A percentile compares a stretch with the other conserved stretches of the same genome.
These are phyloP conservation scores for Lolium perenne DNA, from an alignment of 176 grass and related monocot genomes.

Conservation along the genomic window DNA sequence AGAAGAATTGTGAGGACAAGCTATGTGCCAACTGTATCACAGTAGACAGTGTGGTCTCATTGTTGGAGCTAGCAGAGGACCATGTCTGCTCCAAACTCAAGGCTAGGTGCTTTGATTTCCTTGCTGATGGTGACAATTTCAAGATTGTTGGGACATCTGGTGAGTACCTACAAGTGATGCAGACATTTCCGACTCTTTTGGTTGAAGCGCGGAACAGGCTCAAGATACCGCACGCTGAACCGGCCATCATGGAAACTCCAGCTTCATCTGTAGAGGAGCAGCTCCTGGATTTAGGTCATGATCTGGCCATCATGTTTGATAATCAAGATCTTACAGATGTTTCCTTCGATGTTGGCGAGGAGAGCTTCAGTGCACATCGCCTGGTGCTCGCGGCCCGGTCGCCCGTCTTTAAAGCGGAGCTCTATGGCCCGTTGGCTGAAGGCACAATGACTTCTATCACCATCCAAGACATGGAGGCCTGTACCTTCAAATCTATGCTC, in stretches of 20 bases:
- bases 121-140: not conserved
- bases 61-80: not conserved
- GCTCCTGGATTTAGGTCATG: not conserved
- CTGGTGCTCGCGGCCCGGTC: not conserved
- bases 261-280: not conserved
- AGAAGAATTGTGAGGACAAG: constrained; percentile 13
- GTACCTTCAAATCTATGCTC: constrained; percentile 1
- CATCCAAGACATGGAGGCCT: not conserved
- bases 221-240: not conserved
- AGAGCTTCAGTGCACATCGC: not conserved
- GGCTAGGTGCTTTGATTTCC: constrained; percentile 40
- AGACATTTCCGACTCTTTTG: not conserved
- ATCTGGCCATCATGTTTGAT: not conserved
- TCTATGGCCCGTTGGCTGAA: not conserved
- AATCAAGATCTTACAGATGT: not conserved
- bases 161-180: constrained; percentile 27
- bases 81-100: constrained; percentile 17
- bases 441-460: not conserved
- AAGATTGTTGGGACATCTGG: not conserved
- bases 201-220: not conserved
- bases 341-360: not conserved
- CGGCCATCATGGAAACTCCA: not conserved
- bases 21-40: not conserved
- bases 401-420: not conserved
- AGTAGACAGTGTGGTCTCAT: not conserved